Base-by-base conservation (phyloP, 208 protist species). In the Acanthamoeba comandoni region DNA sequence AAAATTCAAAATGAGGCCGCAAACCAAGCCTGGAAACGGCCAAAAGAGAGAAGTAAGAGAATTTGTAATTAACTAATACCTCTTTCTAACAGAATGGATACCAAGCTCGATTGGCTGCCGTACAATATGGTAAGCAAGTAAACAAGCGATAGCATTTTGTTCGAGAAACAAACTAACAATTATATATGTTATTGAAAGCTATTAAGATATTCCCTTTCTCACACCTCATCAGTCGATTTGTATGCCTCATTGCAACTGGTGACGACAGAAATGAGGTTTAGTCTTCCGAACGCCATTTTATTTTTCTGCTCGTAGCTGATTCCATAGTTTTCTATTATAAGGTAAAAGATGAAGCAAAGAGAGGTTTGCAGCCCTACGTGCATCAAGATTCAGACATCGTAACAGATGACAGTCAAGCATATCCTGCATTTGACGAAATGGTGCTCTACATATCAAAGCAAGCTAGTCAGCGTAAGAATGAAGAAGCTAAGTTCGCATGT, bases 141-240 rank as follows among this genome's bases (percentile, higher is more conserved):
- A 43, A 5, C 35, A 5, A 43, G 35, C 5, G 35, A 65, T 26
- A 5, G 5, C 58, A 8, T 65, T 65, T 26, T 22, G 22, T 62
- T 62, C 55, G n/a, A 62, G 55, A 15, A 62, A 62, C 55, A 22
- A 65, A 4, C 24, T 26, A 26, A 65, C 24, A 65, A 26, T 65
- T 29, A 8, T 65, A 26, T n/a, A 29, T 65, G 55, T 5, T 43
- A 43, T 43, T 43, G 5, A 43, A 43, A 75, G 82, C 82, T 29
- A 90, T 75, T 24, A 90, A 73, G 64, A 26, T 90, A 13, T 90
- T 90, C 60, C 82, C 82, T 26, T 90, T 90, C 62, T 75, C 57
- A 24, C 82, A 90, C 60, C 49, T 90, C 4, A 53, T 43, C 12
- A 43, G 43, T 53, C 82, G 82, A 39, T 90, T 90, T 26, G 64